Percentiles rank a stretch among this genome's conserved stretches.
Conservation (phyloP, 768 basidiomycete genomes). For the Boletus patriciae region DNA sequence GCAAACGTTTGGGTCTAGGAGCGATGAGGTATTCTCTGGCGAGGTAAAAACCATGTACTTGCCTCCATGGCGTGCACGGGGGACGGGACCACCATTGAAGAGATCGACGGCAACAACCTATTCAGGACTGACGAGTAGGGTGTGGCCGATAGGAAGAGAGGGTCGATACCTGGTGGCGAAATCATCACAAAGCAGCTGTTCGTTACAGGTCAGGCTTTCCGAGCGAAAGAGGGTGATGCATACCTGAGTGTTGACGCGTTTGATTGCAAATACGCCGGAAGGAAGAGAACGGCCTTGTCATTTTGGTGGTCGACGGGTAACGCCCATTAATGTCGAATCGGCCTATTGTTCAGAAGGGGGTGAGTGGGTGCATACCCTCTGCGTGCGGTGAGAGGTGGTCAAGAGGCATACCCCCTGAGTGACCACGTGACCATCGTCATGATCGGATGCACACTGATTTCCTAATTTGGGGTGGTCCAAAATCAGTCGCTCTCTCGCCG, state of each 20-base stretch:
- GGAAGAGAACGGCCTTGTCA: background rate
- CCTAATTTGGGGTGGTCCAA: constrained; percentile 21
- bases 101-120: constrained; percentile 27
- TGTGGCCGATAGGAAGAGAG: background rate
- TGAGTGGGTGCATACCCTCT: no score
- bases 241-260: background rate
- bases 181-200: background rate
- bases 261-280: background rate
- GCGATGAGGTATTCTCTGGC: background rate
- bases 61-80: constrained; percentile 20
- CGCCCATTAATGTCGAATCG: no score
- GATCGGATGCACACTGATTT: constrained; percentile 21
- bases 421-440: constrained; percentile 23
- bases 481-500: constrained; percentile 3
- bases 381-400: background rate
- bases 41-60: background rate
- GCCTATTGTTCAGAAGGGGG: no score
- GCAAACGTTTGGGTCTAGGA: constrained; percentile 34
- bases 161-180: background rate
- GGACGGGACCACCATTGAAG: constrained; percentile 37
- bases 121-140: background rate
- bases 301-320: background rate
- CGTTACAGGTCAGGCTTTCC: background rate
- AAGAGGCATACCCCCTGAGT: background rate
- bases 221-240: background rate